Percentiles rank a stretch among this genome's conserved stretches.
These are phyloP conservation scores for Canavalia ensiformis DNA, from an alignment of 306 rosid genomes.

Conservation along the genomic window DNA sequence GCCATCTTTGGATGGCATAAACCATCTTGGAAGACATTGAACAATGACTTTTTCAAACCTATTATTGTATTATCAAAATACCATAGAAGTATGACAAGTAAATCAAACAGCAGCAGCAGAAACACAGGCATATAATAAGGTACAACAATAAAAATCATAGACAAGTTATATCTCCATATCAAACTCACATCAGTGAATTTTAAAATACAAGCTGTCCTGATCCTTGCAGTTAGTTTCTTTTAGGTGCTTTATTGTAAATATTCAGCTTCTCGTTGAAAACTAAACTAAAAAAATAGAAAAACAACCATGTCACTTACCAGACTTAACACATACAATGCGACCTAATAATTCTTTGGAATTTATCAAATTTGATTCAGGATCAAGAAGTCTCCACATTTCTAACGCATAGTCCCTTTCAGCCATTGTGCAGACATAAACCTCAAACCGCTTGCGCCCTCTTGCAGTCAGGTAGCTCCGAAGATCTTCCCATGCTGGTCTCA, in stretches of 20 bases:
- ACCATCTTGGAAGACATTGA: conserved; percentile 92
- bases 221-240: conserved; percentile 1
- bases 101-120: conserved; percentile 33
- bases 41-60: conserved; percentile 94
- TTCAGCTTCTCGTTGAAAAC: conserved; percentile 35
- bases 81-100: conserved; percentile 28
- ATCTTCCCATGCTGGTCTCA: conserved; percentile 99
- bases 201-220: conserved; percentile 13
- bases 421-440: conserved; percentile 99
- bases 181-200: conserved; percentile 22
- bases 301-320: conserved; percentile 68
- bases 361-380: conserved; percentile 96
- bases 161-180: conserved; percentile 29
- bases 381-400: conserved; percentile 99
- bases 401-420: conserved; percentile 99
- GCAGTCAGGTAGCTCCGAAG: conserved; percentile 97
- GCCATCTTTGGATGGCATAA: conserved; percentile 97
- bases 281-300: conserved; percentile 39
- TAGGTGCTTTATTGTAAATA: conserved; percentile 21
- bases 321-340: conserved; percentile 96
- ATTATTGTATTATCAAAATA: conserved; percentile 36
- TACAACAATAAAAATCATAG: conserved; percentile 5
- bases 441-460: conserved; percentile 99
- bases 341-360: conserved; percentile 80
- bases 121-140: conserved; percentile 17